Conservation (phyloP, 352 stramenopile species). For the Phytopythium litorale region DNA sequence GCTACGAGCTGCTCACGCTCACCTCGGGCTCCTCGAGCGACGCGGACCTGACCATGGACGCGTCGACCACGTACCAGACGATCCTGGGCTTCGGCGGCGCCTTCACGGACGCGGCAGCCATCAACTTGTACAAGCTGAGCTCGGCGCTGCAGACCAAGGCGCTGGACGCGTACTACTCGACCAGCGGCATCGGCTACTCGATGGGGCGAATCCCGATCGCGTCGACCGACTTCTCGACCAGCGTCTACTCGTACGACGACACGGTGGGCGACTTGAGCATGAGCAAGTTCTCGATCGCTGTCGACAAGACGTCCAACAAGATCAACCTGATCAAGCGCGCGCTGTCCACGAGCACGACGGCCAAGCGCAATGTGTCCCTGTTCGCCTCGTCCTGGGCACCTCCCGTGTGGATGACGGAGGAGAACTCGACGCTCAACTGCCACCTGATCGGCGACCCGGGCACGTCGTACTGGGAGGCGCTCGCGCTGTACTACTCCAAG, state of each 20-base stretch:
- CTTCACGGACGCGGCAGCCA: constrained; percentile 75
- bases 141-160: constrained; percentile 44
- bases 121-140: constrained; percentile 68
- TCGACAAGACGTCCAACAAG: constrained; percentile 56
- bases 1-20: constrained; percentile 23
- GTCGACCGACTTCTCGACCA: constrained; percentile 72
- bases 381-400: constrained; percentile 75
- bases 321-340: constrained; percentile 30
- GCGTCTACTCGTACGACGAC: constrained; percentile 40
- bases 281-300: constrained; percentile 61
- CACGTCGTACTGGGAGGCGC: constrained; percentile 40
- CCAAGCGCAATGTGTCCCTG: constrained; percentile 33
- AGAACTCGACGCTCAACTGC: constrained; percentile 44
- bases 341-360: constrained; percentile 19
- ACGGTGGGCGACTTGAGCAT: constrained; percentile 33
- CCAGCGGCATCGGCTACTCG: constrained; percentile 58
- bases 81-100: constrained; percentile 81
- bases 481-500: constrained; percentile 78
- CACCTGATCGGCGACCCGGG: constrained; percentile 37
- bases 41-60: constrained; percentile 33
- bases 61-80: constrained; percentile 38
- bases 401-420: constrained; percentile 76
- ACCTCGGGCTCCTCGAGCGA: not conserved
- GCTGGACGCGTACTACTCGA: constrained; percentile 62
- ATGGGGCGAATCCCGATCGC: constrained; percentile 72